phyloP scores from a whole-genome alignment of 1,284 basidiomycete genomes.

The Xerocomus nothofagi region DNA sequence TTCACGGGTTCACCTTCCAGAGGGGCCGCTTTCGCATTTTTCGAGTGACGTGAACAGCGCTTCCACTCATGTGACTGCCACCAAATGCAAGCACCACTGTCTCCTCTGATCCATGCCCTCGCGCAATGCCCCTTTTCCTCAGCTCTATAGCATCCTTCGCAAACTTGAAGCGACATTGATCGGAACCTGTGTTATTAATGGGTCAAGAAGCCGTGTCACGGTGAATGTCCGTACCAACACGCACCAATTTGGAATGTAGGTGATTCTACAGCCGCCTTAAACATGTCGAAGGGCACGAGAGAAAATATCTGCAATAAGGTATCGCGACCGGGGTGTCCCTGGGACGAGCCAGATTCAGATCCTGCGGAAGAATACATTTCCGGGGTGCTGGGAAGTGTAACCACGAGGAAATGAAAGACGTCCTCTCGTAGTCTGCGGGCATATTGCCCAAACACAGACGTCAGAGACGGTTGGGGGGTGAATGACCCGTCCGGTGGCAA shows the following conservation, averaged over 20 bases:
- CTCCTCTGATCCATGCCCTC: conserved; percentile 68
- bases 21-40: conserved; percentile 79
- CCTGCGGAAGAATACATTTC: conserved; percentile 44
- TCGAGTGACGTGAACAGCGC: conserved; percentile 80
- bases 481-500: conserved; percentile 51
- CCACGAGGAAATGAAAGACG: conserved; percentile 75
- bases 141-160: conserved; percentile 84
- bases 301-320: conserved; percentile 70
- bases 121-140: conserved; percentile 67
- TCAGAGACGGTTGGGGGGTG: conserved; percentile 51
- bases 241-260: conserved; percentile 74
- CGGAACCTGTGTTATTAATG: conserved; percentile 53
- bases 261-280: conserved; percentile 77
- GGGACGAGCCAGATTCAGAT: conserved; percentile 39
- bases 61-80: conserved; percentile 63
- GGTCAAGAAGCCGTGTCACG: conserved; percentile 8
- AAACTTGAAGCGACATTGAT: conserved; percentile 85
- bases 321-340: conserved; percentile 53
- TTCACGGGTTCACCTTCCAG: conserved; percentile 79
- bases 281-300: conserved; percentile 78
- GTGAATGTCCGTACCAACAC: conserved; percentile 29
- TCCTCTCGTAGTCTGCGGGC: conserved; percentile 67
- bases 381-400: conserved; percentile 65
- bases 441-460: conserved; percentile 70
- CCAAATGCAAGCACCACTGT: conserved; percentile 86